Evolutionary conservation across 352 stramenopile species (phyloP).

Genomic region (Blastocystis sp.): DNA sequence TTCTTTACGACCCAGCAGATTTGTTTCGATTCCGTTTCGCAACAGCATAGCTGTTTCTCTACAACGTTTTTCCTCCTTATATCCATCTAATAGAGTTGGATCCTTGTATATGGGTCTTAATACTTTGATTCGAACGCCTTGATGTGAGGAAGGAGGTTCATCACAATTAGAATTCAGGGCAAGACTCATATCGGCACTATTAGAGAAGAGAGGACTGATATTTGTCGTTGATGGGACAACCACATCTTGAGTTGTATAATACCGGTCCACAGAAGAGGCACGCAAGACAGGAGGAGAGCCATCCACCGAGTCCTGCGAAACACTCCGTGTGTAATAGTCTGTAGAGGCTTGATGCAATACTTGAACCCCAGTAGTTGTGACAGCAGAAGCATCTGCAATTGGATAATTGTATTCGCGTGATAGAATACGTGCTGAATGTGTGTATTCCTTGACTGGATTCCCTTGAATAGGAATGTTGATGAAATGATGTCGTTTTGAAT

Average conservation of each 20-base stretch:
- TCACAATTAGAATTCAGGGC: neutral
- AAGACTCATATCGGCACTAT: slow-evolving; percentile 11
- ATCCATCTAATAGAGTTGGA: neutral
- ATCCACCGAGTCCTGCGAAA: slow-evolving; percentile 24
- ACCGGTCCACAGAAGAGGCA: slow-evolving; percentile 6
- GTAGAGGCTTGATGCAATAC: neutral
- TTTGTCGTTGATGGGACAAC: neutral
- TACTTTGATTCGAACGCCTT: neutral
- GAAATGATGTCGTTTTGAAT: slow-evolving; percentile 44
- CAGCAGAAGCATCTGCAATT: neutral
- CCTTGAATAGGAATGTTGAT: slow-evolving; percentile 54
- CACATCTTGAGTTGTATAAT: slow-evolving; percentile 26
- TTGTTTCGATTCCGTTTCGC: slow-evolving; percentile 29
- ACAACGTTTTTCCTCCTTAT: neutral
- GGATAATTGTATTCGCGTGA: slow-evolving; percentile 50
- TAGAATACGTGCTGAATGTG: slow-evolving; percentile 5
- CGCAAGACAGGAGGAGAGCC: slow-evolving; percentile 28
- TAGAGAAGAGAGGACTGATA: neutral
- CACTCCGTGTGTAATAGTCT: slow-evolving; percentile 29
- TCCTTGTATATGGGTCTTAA: slow-evolving; percentile 9
- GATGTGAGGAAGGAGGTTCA: neutral
- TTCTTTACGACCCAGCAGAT: slow-evolving; percentile 17
- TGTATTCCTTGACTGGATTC: slow-evolving; percentile 54
- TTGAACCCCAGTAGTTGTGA: neutral
- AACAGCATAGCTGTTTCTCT: slow-evolving; percentile 6